These are phyloP conservation scores for Solanum boliviense DNA, from an alignment of 257 asterid genomes.

Conservation along the genomic window DNA sequence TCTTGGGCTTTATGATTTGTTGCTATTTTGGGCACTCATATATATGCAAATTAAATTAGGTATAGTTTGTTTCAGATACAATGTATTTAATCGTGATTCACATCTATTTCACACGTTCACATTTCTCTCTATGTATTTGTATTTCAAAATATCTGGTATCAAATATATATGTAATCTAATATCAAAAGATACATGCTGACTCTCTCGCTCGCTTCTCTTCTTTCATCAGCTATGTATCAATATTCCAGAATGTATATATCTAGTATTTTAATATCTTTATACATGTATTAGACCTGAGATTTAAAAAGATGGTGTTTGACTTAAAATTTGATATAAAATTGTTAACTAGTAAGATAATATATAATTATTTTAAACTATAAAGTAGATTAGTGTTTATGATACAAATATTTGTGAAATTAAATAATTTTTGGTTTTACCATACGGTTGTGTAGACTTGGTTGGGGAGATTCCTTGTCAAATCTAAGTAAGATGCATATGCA, in stretches of 20 bases:
- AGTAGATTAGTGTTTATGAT: no score
- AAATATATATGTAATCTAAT: neutral
- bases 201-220: neutral
- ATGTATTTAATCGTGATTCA: neutral
- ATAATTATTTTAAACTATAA: no score
- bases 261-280: no score
- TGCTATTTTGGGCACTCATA: neutral
- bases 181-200: no score
- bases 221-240: neutral
- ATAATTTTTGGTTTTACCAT: neutral
- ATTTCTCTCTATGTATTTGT: no score
- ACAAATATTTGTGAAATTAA: neutral
- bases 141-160: no score
- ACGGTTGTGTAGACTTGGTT: neutral
- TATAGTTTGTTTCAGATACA: no score
- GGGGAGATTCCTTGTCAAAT: neutral
- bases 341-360: no score
- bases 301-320: no score
- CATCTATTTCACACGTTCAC: no score
- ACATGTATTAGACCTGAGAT: neutral
- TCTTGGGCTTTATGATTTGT: neutral
- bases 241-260: no score
- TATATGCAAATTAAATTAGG: neutral
- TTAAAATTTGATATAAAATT: no score
- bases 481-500: neutral